Conservation (phyloP, 2,329 filamentous ascomycete species). For the Penicillium palitans region DNA sequence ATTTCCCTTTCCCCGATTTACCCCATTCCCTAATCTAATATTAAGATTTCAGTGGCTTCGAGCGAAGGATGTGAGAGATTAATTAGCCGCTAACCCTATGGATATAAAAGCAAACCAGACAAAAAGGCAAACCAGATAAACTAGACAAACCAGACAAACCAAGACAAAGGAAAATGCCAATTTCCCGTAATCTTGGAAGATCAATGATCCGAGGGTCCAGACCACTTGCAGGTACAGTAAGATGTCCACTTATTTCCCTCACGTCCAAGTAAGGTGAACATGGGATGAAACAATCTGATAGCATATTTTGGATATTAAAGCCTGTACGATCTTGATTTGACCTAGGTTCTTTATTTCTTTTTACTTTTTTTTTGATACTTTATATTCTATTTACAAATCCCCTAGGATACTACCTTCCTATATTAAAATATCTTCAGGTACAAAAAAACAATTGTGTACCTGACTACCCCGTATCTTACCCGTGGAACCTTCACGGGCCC, state of each 20-base stretch:
- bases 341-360: background rate
- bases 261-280: slow-evolving; percentile 13
- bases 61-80: background rate
- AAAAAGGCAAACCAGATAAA: background rate
- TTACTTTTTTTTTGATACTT: background rate
- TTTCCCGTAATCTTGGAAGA: slow-evolving; percentile 7
- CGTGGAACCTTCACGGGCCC: slow-evolving; percentile 13
- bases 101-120: background rate
- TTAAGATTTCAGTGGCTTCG: slow-evolving; percentile 3
- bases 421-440: background rate
- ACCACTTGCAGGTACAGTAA: background rate
- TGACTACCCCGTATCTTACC: slow-evolving; percentile 13
- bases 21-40: background rate
- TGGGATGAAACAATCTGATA: slow-evolving; percentile 12
- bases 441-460: slow-evolving; percentile 2
- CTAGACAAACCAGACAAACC: background rate
- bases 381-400: background rate
- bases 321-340: background rate
- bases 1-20: background rate
- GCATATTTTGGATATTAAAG: slow-evolving; percentile 3
- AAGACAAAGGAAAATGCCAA: background rate
- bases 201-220: slow-evolving; percentile 10
- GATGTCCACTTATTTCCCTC: slow-evolving; percentile 3
- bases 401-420: background rate
- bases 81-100: background rate